Base-by-base conservation (phyloP, 139 green algal species). In the Limnomonas spitsbergensis region DNA sequence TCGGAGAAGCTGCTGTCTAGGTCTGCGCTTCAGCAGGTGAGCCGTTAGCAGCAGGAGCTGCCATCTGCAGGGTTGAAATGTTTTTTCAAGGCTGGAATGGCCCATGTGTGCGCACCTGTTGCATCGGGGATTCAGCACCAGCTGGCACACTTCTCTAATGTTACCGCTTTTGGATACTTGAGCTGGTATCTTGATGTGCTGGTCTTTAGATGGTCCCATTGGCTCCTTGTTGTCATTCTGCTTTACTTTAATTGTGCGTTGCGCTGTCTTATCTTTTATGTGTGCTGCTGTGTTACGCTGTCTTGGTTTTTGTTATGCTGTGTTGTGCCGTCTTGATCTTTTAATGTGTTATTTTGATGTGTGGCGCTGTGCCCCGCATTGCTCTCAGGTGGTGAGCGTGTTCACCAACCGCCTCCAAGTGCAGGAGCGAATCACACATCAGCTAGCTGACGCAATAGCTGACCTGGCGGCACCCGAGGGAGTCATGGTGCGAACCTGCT, bases 351-450 rank as follows among this genome's bases (percentile, higher is more conserved):
- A n/a, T n/a, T n/a, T n/a, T n/a, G n/a, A n/a, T n/a, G n/a, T n/a
- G n/a, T n/a, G n/a, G n/a, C 20, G 47, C 47, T 24, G 14, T 53
- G 9, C n/a, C 68, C 53, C 24, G 36, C n/a, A n/a, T n/a, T n/a
- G n/a, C n/a, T n/a, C n/a, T n/a, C n/a, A 70, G 34, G 26, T 92
- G 0, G 89, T 97, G 2, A 26, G 61, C 0, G 77, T 82, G 42
- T 95, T 77, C 75, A 92, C 88, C 1, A 53, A 80, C 76, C 79
- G 93, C 75, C 81, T 97, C 79, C 92, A 97, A 82, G 88, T 98
- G 24, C 95, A 98, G 87, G 96, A 99, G 86, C 88, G 96, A 9
- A 86, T 99, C 36, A 98, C 90, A 0, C 85, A 94, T 2, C 89
- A 98, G 78, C 56, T 98, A 14, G 94, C 92, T 2, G 66, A 40